phyloP scores from a whole-genome alignment of 2,329 filamentous ascomycete species.

The Botrytis byssoidea region DNA sequence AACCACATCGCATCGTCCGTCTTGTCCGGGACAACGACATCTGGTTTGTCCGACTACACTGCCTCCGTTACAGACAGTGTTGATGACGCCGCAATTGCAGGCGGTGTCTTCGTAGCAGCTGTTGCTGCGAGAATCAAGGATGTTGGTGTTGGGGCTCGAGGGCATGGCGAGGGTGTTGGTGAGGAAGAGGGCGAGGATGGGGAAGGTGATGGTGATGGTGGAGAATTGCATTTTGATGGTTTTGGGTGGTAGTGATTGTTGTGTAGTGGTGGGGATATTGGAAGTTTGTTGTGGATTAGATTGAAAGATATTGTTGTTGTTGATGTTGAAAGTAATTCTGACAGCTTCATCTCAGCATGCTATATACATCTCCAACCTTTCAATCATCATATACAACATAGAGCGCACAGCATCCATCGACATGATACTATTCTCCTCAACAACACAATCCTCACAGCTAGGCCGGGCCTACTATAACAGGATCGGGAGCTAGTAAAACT shows the following conservation, averaged over 20 bases:
- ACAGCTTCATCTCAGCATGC: neutral
- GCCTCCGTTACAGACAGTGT: neutral
- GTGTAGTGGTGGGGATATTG: neutral
- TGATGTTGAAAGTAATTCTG: neutral
- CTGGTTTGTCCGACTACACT: neutral
- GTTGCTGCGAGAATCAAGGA: neutral
- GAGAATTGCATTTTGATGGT: slow-evolving; percentile 2
- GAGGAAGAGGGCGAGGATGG: neutral
- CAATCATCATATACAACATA: neutral
- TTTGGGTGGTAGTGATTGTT: neutral
- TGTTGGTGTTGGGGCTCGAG: neutral
- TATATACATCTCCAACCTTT: neutral
- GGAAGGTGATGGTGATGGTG: neutral
- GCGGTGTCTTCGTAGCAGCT: neutral
- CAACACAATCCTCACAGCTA: neutral
- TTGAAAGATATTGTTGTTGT: neutral
- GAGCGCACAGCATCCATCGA: neutral
- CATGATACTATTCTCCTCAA: neutral
- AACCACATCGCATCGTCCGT: neutral
- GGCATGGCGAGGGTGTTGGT: neutral
- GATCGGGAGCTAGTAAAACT: neutral
- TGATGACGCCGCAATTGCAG: neutral
- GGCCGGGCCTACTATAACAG: neutral
- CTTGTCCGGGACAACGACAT: neutral
- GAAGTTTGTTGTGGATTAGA: neutral